Conservation (phyloP, 179 eudicot genomes). For the Spinacia oleracea region DNA sequence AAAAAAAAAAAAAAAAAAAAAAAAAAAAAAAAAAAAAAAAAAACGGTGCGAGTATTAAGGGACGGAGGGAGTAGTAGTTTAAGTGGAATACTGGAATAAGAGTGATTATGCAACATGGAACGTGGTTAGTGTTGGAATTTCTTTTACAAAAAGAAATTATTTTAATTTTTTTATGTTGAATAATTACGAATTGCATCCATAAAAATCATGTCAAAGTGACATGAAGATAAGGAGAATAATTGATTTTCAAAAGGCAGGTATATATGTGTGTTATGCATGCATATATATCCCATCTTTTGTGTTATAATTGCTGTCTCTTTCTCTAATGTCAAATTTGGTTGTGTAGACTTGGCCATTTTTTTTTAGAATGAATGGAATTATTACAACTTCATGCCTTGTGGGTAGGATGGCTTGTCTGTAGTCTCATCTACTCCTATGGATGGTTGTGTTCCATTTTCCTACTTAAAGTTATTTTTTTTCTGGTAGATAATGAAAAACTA, state of each 20-base stretch:
- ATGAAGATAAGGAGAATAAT: conserved; percentile 14
- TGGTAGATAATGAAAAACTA: too few species aligned
- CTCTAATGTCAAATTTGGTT: conserved; percentile 12
- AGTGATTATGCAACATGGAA: too few species aligned
- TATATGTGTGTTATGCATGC: neutral
- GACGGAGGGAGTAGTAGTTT: too few species aligned
- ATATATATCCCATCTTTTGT: neutral
- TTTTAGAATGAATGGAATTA: neutral
- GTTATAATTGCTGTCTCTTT: conserved; percentile 11
- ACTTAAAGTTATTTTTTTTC: neutral
- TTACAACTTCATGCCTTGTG: neutral
- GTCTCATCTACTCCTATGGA: neutral
- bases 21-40: too few species aligned
- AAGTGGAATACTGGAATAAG: too few species aligned
- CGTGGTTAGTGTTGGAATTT: too few species aligned
- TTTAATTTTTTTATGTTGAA: neutral
- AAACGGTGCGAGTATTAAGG: too few species aligned
- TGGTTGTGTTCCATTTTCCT: neutral
- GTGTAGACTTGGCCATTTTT: neutral
- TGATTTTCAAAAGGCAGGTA: neutral
- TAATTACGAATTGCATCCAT: neutral
- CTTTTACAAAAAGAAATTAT: too few species aligned
- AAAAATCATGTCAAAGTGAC: neutral
- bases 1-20: too few species aligned
- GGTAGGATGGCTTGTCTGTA: neutral